Conservation (phyloP, 495 filamentous ascomycete species). For the Neurospora sp. region DNA sequence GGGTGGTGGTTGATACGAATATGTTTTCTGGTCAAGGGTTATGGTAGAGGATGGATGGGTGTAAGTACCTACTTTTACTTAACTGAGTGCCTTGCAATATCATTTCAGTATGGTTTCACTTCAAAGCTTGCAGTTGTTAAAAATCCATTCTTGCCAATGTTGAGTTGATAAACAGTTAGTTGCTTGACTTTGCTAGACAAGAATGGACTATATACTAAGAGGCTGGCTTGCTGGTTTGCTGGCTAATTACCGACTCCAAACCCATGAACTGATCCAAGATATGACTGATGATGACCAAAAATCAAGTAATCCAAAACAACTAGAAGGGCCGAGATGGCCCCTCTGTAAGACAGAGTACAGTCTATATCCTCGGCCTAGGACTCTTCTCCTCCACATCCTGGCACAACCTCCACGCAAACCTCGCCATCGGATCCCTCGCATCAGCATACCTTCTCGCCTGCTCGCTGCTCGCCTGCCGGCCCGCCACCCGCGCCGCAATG, state of each 20-base stretch:
- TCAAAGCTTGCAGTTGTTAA: neutral
- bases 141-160: neutral
- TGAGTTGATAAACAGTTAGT: neutral
- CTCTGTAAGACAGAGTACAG: neutral
- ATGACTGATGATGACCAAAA: neutral
- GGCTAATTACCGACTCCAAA: neutral
- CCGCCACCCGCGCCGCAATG: slow-evolving; percentile 76
- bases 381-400: neutral
- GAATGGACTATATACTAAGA: neutral
- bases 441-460: slow-evolving; percentile 62
- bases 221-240: neutral
- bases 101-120: neutral
- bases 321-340: neutral
- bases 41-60: neutral
- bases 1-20: neutral
- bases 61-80: neutral
- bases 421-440: slow-evolving; percentile 54
- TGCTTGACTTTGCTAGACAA: neutral
- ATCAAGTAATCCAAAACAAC: neutral
- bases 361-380: neutral
- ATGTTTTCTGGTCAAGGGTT: neutral
- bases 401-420: slow-evolving; percentile 60
- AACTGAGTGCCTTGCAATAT: neutral
- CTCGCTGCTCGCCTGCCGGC: slow-evolving; percentile 81
- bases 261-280: neutral